These are phyloP conservation scores for Aspergillus ruber DNA, from an alignment of 2,329 filamentous ascomycete species.

Conservation along the genomic window DNA sequence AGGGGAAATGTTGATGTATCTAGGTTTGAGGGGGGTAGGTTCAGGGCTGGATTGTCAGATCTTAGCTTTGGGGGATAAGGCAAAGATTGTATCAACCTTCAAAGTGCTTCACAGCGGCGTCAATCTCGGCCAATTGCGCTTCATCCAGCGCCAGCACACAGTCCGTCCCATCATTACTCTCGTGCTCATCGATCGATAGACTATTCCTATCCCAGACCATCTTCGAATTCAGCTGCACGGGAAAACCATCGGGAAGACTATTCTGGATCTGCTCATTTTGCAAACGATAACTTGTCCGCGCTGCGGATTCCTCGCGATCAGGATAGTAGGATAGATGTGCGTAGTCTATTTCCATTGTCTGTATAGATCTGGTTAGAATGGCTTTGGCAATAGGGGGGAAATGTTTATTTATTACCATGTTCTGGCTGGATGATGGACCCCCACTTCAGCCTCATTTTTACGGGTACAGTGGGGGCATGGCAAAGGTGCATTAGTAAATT, in stretches of 20 bases:
- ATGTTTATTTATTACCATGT: too few species aligned
- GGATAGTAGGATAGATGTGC: background rate
- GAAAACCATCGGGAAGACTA: background rate
- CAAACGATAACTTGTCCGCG: background rate
- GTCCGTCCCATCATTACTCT: background rate
- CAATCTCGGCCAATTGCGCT: background rate
- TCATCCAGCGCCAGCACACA: background rate
- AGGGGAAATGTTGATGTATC: constrained; percentile 40
- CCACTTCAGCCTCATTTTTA: too few species aligned
- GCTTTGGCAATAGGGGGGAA: too few species aligned
- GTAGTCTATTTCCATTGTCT: too few species aligned
- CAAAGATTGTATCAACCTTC: background rate
- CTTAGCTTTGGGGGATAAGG: background rate
- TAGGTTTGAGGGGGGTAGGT: constrained; percentile 28
- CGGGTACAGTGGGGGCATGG: too few species aligned
- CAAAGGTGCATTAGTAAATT: too few species aligned
- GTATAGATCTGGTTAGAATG: too few species aligned
- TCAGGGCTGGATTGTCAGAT: constrained; percentile 15
- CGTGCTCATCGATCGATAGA: background rate
- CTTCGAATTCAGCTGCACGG: background rate
- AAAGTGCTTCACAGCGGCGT: background rate
- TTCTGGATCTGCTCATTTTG: background rate
- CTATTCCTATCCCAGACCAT: background rate
- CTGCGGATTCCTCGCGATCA: background rate
- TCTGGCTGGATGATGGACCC: too few species aligned